Conservation (phyloP, 1,139 yeast genomes). For the Pichia cactophila region DNA sequence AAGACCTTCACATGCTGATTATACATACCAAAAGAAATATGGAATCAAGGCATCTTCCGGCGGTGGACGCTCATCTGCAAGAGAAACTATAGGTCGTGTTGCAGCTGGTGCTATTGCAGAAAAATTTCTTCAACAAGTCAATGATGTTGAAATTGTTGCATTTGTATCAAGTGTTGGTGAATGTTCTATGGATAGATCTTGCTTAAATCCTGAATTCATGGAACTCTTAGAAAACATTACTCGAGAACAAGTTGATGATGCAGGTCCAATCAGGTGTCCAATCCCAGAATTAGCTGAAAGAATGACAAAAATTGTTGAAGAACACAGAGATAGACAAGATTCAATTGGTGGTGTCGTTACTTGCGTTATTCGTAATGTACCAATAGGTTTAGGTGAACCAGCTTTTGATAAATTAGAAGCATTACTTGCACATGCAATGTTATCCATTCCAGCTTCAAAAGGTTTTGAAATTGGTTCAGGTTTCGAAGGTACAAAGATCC, state of each 20-base stretch:
- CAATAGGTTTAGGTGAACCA: slow-evolving; percentile 94
- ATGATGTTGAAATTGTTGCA: slow-evolving; percentile 89
- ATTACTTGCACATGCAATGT: slow-evolving; percentile 91
- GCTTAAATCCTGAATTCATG: slow-evolving; percentile 57
- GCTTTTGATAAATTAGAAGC: slow-evolving; percentile 96
- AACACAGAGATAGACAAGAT: slow-evolving; percentile 79
- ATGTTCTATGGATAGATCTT: slow-evolving; percentile 66
- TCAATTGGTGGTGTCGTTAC: slow-evolving; percentile 98
- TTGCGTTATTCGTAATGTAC: slow-evolving; percentile 90
- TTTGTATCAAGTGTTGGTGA: slow-evolving; percentile 89
- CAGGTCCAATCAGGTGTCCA: slow-evolving; percentile 93
- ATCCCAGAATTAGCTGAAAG: slow-evolving; percentile 60
- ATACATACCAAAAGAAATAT: slow-evolving; percentile 83
- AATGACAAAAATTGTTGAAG: slow-evolving; percentile 83
- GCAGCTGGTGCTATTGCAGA: slow-evolving; percentile 99
- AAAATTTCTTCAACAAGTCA: slow-evolving; percentile 68
- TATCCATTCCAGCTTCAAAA: slow-evolving; percentile 94
- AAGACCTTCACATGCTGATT: slow-evolving; percentile 97
- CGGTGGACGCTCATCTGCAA: slow-evolving; percentile 94
- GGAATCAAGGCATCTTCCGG: slow-evolving; percentile 92
- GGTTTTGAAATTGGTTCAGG: slow-evolving; percentile 98
- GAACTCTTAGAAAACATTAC: slow-evolving; percentile 66
- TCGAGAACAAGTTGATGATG: slow-evolving; percentile 78
- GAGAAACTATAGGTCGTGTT: slow-evolving; percentile 97
- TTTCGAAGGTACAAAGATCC: slow-evolving; percentile 77